Evolutionary conservation across 768 basidiomycete genomes (phyloP), one percentile per base, ranked within the genome.

Genomic region (Tricholoma hemisulphureum): DNA sequence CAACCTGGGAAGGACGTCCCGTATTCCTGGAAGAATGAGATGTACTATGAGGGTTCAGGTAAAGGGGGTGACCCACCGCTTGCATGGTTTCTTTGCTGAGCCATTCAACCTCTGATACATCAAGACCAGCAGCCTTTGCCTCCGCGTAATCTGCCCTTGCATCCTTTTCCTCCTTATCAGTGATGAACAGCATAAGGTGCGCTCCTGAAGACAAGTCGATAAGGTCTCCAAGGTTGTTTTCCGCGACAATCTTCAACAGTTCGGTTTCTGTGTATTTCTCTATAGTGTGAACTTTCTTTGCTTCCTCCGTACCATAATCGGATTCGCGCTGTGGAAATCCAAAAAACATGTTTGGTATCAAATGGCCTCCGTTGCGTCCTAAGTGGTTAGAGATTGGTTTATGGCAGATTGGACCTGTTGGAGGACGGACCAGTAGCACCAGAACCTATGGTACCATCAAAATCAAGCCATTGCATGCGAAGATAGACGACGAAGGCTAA

Each of bases 321-420:
- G 62, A 35, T 32, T 71, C 61, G 13, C 76, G 74, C 0, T 63
- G 58, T 1, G 62, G 52, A 64, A 90, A 91, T 2, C 71, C 73
- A 1, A 67, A 59, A 65, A 84, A 85, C 3, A 73, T 65, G 35
- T 67, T 66, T 0, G 86, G 80, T 0, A 83, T 85, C 16, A 92
- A 75, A 67, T 92, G 90, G 0, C 91, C 89, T 1, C 90, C 91
- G 61, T 93, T 93, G 26, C 91, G 78, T 48, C 89, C 89, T 92
- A 56, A 7, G 10, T 4, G 31, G 26, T 13, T 39, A 16, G 24
- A 35, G 5, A 21, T 26, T 56, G 16, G 29, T 10, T 18, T n/a
- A 2, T 14, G 1, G 6, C 58, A 21, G 26, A 34, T 7, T 11
- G 31, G 29, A 49, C 50, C 43, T 6, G n/a, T 0, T 11, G 20